A percentile compares a stretch with the other conserved stretches of the same genome.
Evolutionary conservation across 2,329 filamentous ascomycete species (phyloP).

Genomic region (Monilinia vaccinii-corymbosi): DNA sequence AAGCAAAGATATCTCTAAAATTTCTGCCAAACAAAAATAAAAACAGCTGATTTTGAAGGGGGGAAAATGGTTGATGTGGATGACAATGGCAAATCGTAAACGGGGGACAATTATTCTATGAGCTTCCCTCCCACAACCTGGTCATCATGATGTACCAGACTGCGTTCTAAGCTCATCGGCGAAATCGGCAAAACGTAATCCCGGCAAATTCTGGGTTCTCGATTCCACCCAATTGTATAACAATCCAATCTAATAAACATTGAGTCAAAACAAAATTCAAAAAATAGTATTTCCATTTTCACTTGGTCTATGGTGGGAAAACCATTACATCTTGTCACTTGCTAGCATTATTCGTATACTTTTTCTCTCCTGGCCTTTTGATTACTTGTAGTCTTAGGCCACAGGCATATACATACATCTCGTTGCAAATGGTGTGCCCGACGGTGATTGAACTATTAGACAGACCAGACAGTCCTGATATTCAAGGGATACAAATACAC

Average conservation of each 20-base stretch:
- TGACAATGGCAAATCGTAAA: not conserved
- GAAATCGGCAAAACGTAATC: conserved; percentile 3
- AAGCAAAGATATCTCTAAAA: not conserved
- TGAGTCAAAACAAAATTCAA: not conserved
- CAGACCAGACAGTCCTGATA: not conserved
- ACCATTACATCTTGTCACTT: not conserved
- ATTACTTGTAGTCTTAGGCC: not conserved
- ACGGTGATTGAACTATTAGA: not conserved
- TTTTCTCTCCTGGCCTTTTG: not conserved
- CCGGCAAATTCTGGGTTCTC: not conserved
- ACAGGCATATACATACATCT: not conserved
- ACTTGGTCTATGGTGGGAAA: not conserved
- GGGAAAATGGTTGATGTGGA: not conserved
- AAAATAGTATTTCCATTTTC: not conserved
- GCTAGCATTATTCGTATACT: not conserved
- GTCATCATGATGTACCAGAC: conserved; percentile 8
- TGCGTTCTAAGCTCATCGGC: conserved; percentile 11
- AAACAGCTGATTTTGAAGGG: not conserved
- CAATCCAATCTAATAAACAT: not conserved
- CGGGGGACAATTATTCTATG: conserved; percentile 2
- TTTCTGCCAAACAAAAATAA: not conserved
- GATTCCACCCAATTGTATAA: not conserved
- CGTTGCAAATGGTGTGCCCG: not conserved
- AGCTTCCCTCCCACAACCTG: conserved; percentile 8
- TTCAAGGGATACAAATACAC: conserved; percentile 5